These are phyloP conservation scores for Magnolia changhungtana DNA, from an alignment of 164 flowering plant species.

Conservation along the genomic window DNA sequence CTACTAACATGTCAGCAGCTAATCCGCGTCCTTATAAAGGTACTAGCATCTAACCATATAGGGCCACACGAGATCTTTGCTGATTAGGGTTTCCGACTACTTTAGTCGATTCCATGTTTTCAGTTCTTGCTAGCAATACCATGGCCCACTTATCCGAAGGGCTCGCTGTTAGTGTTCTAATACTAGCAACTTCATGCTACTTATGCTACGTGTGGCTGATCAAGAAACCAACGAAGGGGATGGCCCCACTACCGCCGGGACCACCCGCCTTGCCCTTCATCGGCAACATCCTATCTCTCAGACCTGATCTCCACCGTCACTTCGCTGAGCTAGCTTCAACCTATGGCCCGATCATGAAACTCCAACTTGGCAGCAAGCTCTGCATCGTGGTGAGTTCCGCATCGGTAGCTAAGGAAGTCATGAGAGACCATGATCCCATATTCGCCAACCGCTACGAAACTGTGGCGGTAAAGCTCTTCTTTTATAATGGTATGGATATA, in stretches of 20 bases:
- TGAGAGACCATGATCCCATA: conserved; percentile 21
- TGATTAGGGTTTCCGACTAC: no score
- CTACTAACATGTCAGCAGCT: no score
- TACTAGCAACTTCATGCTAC: neutral
- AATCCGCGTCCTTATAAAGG: no score
- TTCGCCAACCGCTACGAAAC: conserved; percentile 26
- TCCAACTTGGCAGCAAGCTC: conserved; percentile 24
- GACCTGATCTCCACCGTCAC: conserved; percentile 28
- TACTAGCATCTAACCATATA: no score
- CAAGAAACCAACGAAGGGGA: neutral
- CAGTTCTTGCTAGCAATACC: no score
- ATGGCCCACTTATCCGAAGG: no score
- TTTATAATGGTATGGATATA: neutral
- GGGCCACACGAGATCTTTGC: no score
- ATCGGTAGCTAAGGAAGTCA: conserved; percentile 16
- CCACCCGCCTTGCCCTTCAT: conserved; percentile 44
- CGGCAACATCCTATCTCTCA: conserved; percentile 41
- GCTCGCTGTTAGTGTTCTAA: neutral
- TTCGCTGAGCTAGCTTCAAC: conserved; percentile 16
- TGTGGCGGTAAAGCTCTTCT: neutral
- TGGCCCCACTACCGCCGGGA: conserved; percentile 37
- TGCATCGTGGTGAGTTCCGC: conserved; percentile 27
- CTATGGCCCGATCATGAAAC: conserved; percentile 28
- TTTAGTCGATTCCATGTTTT: no score
- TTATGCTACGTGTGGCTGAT: neutral